Evolutionary conservation across 2,329 filamentous ascomycete species (phyloP), one percentile per base, ranked within the genome.

Genomic region (Stachybotrys chlorohalonatus): DNA sequence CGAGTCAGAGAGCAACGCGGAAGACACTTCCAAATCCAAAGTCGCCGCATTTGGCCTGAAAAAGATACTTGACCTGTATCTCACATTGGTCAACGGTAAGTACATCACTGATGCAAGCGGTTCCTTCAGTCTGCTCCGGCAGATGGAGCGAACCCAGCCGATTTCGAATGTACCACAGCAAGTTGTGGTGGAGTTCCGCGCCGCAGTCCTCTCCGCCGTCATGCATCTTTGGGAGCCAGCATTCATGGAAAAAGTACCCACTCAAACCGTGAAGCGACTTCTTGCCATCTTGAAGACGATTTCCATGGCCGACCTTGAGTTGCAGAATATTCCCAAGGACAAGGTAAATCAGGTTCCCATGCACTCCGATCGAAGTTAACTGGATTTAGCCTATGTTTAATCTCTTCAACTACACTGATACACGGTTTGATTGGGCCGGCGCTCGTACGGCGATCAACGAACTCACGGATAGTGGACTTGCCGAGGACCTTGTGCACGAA

Each of bases 271-370:
- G 16, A 88, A 89, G 61, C 86, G 84, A 53, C 76, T 96, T 13
- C 83, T 97, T 56, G 88, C 91, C 36, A 93, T 96, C 50, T 75
- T 99, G 55, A 89, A 89, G 62, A 83, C 83, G 6, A 85, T 95
- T 15, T 80, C 91, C 11, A 80, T 84, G 55, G 87, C 83, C n/a
- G 90, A 96, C 54, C 78, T 82, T 54, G 94, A 99, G 67, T 70
- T 76, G 8, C 56, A 87, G 83, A 64, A 80, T 77, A 65, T 85
- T 75, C 64, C 63, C 1, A 84, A 79, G 9, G 87, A 90, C 52
- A 82, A 83, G 56, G 74, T 78, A 76, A 53, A 69, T 46, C 51
- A 11, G 5, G 30, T 42, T 8, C 32, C 32, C 24, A 24, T 24
- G 24, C 24, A 24, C 24, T 24, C 24, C 2, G 24, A 24, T 24